Conservation (phyloP, 1,139 yeast genomes). For the Pichia sp. region DNA sequence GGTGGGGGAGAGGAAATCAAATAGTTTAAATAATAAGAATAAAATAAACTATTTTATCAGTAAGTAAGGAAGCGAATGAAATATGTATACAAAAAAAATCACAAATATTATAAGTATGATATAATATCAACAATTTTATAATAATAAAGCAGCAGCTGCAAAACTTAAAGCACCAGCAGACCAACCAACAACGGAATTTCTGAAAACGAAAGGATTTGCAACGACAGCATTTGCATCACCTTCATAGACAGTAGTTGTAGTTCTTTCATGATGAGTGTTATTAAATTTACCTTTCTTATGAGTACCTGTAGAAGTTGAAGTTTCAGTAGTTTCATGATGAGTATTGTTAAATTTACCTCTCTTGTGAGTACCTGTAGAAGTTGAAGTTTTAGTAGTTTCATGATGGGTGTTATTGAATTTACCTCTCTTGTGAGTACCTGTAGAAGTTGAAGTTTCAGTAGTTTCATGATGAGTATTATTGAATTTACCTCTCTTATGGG, state of each 20-base stretch:
- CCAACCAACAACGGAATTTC: slow-evolving; percentile 19
- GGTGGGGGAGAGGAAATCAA: no score
- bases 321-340: slow-evolving; percentile 29
- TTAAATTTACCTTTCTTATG: slow-evolving; percentile 43
- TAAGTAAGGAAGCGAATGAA: no score
- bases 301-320: slow-evolving; percentile 32
- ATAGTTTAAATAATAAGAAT: no score
- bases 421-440: slow-evolving; percentile 20
- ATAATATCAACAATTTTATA: slow-evolving; percentile 20
- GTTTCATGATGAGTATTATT: slow-evolving; percentile 37
- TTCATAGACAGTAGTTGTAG: slow-evolving; percentile 16
- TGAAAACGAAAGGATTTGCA: slow-evolving; percentile 15
- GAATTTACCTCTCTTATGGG: slow-evolving; percentile 42
- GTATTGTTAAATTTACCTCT: slow-evolving; percentile 36
- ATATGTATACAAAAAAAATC: no score
- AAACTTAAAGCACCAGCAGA: slow-evolving; percentile 24
- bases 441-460: slow-evolving; percentile 25
- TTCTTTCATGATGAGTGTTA: slow-evolving; percentile 32
- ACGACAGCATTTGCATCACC: slow-evolving; percentile 20
- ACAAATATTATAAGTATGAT: no score
- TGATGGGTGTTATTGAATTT: slow-evolving; percentile 19
- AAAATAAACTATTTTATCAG: no score
- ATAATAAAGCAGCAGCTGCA: slow-evolving; percentile 25
- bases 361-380: slow-evolving; percentile 31
- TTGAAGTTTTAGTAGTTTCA: slow-evolving; percentile 11